These are phyloP conservation scores for Cytospora mali DNA, from an alignment of 2,329 filamentous ascomycete species.

Conservation along the genomic window DNA sequence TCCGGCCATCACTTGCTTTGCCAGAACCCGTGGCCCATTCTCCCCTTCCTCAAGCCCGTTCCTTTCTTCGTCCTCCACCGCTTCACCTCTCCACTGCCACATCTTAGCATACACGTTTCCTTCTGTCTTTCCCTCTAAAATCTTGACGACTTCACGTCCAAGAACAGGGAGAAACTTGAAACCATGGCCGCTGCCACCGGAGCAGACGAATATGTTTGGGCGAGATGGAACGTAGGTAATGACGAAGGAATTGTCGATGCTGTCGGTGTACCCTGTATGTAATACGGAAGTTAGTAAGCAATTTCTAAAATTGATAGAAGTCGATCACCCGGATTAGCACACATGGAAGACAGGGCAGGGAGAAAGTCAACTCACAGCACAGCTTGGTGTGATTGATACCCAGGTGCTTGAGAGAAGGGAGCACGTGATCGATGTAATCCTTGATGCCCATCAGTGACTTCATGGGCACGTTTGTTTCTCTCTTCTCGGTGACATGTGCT, in stretches of 20 bases:
- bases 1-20: slow-evolving; percentile 35
- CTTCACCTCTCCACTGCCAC: slow-evolving; percentile 35
- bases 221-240: slow-evolving; percentile 8
- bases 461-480: slow-evolving; percentile 2
- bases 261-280: slow-evolving; percentile 34
- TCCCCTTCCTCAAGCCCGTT: slow-evolving; percentile 38
- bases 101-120: slow-evolving; percentile 35
- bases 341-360: not conserved
- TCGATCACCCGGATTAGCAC: not conserved
- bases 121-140: slow-evolving; percentile 33
- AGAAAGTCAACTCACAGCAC: slow-evolving; percentile 30
- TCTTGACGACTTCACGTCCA: slow-evolving; percentile 37
- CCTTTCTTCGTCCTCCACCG: slow-evolving; percentile 12
- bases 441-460: slow-evolving; percentile 8
- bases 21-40: slow-evolving; percentile 33
- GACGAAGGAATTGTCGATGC: slow-evolving; percentile 36
- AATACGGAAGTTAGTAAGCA: not conserved
- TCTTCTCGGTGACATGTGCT: not conserved
- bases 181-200: slow-evolving; percentile 30
- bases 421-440: slow-evolving; percentile 12
- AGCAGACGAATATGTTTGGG: slow-evolving; percentile 2
- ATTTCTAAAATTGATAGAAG: not conserved
- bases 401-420: slow-evolving; percentile 19
- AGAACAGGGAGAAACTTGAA: slow-evolving; percentile 39
- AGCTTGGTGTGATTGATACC: slow-evolving; percentile 21